Evolutionary conservation across 768 basidiomycete species (phyloP).

Genomic region (Piloderma croceum): DNA sequence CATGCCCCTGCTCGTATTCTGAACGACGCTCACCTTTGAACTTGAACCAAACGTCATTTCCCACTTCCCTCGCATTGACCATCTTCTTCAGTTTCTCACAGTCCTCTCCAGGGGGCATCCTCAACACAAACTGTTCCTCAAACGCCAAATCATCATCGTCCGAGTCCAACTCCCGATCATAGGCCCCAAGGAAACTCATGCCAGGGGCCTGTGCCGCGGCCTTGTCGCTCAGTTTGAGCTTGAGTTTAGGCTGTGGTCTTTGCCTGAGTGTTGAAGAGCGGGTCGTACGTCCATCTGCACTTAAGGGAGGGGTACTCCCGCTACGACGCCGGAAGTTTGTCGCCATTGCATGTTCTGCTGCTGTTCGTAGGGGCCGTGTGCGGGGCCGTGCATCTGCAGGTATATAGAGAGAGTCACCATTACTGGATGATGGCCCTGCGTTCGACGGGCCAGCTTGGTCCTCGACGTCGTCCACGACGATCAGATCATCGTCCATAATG

Average conservation of each 20-base stretch:
- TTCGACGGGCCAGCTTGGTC: slow-evolving; percentile 34
- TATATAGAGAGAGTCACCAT: too few relatives aligned
- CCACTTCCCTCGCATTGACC: slow-evolving; percentile 70
- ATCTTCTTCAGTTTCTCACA: slow-evolving; percentile 76
- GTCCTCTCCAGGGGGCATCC: slow-evolving; percentile 83
- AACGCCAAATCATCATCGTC: slow-evolving; percentile 93
- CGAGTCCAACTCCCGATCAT: slow-evolving; percentile 91
- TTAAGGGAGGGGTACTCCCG: too few relatives aligned
- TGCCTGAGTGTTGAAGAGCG: slow-evolving; percentile 47
- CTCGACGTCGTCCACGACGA: slow-evolving; percentile 57
- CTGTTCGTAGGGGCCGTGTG: too few relatives aligned
- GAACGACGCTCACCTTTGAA: slow-evolving; percentile 67
- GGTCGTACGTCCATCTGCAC: slow-evolving; percentile 58
- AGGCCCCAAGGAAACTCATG: slow-evolving; percentile 84
- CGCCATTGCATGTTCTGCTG: too few relatives aligned
- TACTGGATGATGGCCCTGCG: too few relatives aligned
- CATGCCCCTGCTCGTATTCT: slow-evolving; percentile 3
- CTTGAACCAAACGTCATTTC: slow-evolving; percentile 93
- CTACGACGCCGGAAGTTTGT: too few relatives aligned
- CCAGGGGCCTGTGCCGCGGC: slow-evolving; percentile 76
- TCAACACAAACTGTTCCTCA: slow-evolving; percentile 93
- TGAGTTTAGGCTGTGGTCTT: slow-evolving; percentile 69
- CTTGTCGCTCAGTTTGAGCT: slow-evolving; percentile 83
- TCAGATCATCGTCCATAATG: slow-evolving; percentile 55
- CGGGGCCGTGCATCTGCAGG: too few relatives aligned